Conservation (phyloP, 257 asterid species). For the Petunia axillaris region DNA sequence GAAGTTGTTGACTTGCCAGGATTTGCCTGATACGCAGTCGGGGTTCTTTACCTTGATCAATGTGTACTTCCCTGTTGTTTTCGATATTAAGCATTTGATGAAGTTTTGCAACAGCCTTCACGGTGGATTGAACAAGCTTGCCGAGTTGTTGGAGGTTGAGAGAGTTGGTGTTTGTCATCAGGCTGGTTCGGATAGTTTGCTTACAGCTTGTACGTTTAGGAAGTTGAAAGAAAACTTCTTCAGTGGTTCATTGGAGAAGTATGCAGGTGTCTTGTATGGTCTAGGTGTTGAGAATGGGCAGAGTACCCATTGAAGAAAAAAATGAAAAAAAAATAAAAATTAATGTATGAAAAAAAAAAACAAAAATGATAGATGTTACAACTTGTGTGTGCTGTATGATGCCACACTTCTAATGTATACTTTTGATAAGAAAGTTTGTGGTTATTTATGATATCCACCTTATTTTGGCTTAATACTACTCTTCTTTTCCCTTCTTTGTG, state of each 20-base stretch:
- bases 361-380: conserved; percentile 22
- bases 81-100: conserved; percentile 56
- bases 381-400: conserved; percentile 30
- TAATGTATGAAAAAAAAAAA: neutral
- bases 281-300: conserved; percentile 47
- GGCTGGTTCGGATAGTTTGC: conserved; percentile 56
- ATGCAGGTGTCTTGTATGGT: conserved; percentile 55
- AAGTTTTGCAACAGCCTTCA: conserved; percentile 53
- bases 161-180: conserved; percentile 53
- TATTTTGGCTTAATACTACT: conserved; percentile 14
- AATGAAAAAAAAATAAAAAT: neutral
- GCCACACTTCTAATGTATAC: conserved; percentile 29
- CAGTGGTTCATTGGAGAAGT: conserved; percentile 49
- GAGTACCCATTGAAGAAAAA: conserved; percentile 21
- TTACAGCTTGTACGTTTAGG: conserved; percentile 43
- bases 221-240: conserved; percentile 50
- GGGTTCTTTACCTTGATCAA: conserved; percentile 45
- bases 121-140: conserved; percentile 54
- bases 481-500: neutral
- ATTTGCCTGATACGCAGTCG: conserved; percentile 45
- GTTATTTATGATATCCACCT: conserved; percentile 27
- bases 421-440: conserved; percentile 26
- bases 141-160: conserved; percentile 54
- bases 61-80: conserved; percentile 47
- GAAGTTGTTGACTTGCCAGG: conserved; percentile 45